These are phyloP conservation scores for Acer campestre DNA, from an alignment of 345 rosid species.

Conservation along the genomic window DNA sequence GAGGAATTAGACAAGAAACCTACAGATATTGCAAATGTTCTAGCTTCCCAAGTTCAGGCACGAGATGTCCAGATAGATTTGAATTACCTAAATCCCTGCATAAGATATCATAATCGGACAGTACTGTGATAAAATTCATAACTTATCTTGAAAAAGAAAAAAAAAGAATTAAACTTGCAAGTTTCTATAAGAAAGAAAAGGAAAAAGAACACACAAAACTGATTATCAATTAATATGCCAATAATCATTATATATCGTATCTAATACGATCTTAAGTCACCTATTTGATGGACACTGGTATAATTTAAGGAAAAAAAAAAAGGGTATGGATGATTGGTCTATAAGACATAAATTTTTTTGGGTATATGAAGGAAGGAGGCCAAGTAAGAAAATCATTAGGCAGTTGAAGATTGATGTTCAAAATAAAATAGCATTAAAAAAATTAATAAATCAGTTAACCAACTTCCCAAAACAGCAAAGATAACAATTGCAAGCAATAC, in stretches of 20 bases:
- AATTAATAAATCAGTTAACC: background rate
- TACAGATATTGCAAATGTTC: slow-evolving; percentile 93
- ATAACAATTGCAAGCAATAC: background rate
- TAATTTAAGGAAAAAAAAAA: no score
- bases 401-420: background rate
- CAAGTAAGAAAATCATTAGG: no score
- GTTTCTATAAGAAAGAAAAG: background rate
- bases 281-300: background rate
- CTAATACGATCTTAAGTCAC: background rate
- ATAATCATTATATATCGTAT: background rate
- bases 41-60: slow-evolving; percentile 83
- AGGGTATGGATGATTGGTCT: no score
- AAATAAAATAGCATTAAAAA: background rate
- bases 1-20: slow-evolving; percentile 26
- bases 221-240: background rate
- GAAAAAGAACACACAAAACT: background rate
- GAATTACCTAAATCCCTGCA: slow-evolving; percentile 96
- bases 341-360: no score
- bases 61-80: slow-evolving; percentile 84
- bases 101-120: background rate
- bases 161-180: background rate
- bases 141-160: background rate
- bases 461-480: background rate
- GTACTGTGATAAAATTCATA: background rate
- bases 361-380: no score